phyloP scores from a whole-genome alignment of 2,329 filamentous ascomycete species.

The Aspergillus uvarum region DNA sequence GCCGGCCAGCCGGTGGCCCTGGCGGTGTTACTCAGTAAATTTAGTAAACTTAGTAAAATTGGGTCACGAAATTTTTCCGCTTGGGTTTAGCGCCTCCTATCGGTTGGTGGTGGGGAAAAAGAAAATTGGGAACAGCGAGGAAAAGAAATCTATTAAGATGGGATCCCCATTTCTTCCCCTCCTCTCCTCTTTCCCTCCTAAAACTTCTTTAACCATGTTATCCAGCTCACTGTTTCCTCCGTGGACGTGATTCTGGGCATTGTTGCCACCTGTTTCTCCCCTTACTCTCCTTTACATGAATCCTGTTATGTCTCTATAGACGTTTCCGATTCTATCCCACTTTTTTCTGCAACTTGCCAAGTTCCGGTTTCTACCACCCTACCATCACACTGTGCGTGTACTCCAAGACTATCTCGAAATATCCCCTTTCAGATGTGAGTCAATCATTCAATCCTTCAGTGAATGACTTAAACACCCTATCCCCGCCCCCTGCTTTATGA shows the following conservation, averaged over 20 bases:
- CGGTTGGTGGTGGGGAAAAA: constrained; percentile 18
- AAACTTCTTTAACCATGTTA: constrained; percentile 27
- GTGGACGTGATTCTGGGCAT: constrained; percentile 21
- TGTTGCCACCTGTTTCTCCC: constrained; percentile 10
- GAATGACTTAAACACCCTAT: constrained; percentile 2
- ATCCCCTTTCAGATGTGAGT: constrained; percentile 20
- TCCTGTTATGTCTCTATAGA: constrained; percentile 24
- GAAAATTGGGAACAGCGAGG: constrained; percentile 3
- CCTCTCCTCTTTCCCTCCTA: constrained; percentile 18
- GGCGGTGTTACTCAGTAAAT: not conserved
- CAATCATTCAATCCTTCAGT: constrained; percentile 19
- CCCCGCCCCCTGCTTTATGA: constrained; percentile 29
- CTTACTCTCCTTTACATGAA: constrained; percentile 9
- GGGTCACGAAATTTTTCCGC: constrained; percentile 10
- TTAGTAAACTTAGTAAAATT: too few relatives aligned
- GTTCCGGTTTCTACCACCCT: constrained; percentile 15
- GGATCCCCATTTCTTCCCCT: constrained; percentile 10
- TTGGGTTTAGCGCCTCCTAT: constrained; percentile 19
- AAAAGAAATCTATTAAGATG: constrained; percentile 8
- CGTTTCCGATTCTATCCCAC: constrained; percentile 12
- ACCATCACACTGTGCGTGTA: constrained; percentile 20
- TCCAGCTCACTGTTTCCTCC: constrained; percentile 22
- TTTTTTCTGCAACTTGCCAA: constrained; percentile 10
- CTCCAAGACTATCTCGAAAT: constrained; percentile 5
- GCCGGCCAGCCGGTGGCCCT: constrained; percentile 6